Evolutionary conservation across 371 early-diverging fungal genomes (phyloP).

Genomic region (Smittium culicis): DNA sequence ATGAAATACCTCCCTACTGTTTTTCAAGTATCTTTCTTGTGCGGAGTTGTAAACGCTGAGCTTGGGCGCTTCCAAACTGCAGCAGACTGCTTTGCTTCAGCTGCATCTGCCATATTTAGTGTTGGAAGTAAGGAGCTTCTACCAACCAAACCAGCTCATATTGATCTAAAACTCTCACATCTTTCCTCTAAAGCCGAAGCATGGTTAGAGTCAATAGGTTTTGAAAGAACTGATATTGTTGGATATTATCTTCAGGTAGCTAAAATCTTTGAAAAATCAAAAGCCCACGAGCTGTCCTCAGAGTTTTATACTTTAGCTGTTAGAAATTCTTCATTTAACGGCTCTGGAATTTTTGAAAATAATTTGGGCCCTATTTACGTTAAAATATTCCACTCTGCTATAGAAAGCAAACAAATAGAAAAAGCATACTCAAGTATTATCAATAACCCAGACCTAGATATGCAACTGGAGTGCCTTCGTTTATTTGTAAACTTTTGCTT

Average conservation of each 20-base stretch:
- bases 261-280: not conserved
- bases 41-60: not conserved
- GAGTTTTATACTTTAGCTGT: not conserved
- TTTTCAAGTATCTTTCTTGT: not conserved
- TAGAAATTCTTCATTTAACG: not conserved
- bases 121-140: not conserved
- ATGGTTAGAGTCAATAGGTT: not conserved
- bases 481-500: not conserved
- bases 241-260: not conserved
- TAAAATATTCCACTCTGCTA: not conserved
- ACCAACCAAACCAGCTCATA: not conserved
- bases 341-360: not conserved
- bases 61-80: not conserved
- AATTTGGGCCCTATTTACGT: not conserved
- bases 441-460: constrained; percentile 1
- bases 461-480: not conserved
- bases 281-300: not conserved
- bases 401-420: not conserved
- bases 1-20: not conserved
- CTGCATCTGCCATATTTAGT: not conserved
- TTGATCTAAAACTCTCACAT: not conserved
- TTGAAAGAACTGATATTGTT: not conserved
- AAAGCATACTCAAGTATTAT: constrained; percentile 3
- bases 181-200: not conserved
- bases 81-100: not conserved